phyloP scores from a whole-genome alignment of 208 protist genomes.

The Jaenimonas drosophilae region DNA sequence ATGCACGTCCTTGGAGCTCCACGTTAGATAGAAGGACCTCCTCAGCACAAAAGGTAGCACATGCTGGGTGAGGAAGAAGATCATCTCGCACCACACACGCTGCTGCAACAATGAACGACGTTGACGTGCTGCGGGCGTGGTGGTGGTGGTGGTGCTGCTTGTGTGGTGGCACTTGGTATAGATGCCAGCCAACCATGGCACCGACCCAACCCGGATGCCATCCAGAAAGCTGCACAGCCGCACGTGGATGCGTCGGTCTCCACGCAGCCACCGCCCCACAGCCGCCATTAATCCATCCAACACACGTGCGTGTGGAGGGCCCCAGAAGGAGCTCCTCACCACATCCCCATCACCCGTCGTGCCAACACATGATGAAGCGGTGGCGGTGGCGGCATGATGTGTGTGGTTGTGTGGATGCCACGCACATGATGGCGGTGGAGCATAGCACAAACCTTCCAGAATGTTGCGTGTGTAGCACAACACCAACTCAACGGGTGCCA shows the following conservation, averaged over 20 bases:
- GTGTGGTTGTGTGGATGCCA: no score
- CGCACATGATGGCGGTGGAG: no score
- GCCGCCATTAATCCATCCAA: constrained; percentile 16
- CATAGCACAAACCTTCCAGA: no score
- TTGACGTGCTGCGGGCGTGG: constrained; percentile 5
- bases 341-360: no score
- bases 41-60: constrained; percentile 48
- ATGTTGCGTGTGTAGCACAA: no score
- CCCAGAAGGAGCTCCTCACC: no score
- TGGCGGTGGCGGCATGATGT: no score
- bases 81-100: constrained; percentile 48
- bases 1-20: constrained; percentile 30
- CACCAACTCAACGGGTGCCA: no score
- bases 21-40: constrained; percentile 48
- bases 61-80: constrained; percentile 57
- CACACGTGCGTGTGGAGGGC: no score
- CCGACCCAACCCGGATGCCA: constrained; percentile 25
- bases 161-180: no score
- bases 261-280: constrained; percentile 32
- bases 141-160: neutral
- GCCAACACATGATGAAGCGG: no score
- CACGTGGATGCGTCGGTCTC: constrained; percentile 29
- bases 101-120: constrained; percentile 54
- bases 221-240: constrained; percentile 39
- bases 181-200: constrained; percentile 59